Percentiles rank a stretch among this genome's conserved stretches.
Evolutionary conservation across 179 eudicot genomes (phyloP).

Genomic region (Carnegiea gigantea): DNA sequence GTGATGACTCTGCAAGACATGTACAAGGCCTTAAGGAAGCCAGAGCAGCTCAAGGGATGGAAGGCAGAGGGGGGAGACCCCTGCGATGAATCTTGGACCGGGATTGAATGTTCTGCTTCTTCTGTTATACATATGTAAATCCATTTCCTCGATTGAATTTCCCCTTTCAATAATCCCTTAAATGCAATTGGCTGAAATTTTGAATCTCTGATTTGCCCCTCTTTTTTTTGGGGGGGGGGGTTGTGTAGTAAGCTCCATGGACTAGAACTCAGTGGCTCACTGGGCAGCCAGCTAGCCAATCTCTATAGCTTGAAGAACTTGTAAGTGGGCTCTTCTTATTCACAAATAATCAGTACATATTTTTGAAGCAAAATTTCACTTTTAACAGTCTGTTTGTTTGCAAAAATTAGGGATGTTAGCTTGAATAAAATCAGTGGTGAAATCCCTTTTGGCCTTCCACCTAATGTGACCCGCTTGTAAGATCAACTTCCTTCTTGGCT

Average conservation of each 20-base stretch:
- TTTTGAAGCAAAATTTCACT: background rate
- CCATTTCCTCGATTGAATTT: background rate
- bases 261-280: constrained; percentile 57
- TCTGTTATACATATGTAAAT: constrained; percentile 68
- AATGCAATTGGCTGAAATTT: background rate
- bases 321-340: constrained; percentile 41
- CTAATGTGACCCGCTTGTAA: constrained; percentile 75
- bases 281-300: constrained; percentile 56
- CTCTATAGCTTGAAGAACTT: constrained; percentile 60
- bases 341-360: background rate
- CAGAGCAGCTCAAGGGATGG: constrained; percentile 75
- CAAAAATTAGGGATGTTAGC: constrained; percentile 61
- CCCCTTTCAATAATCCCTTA: no score
- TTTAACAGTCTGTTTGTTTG: constrained; percentile 9
- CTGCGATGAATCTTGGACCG: constrained; percentile 78
- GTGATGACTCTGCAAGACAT: constrained; percentile 68
- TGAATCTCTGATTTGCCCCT: background rate
- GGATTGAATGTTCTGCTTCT: constrained; percentile 66
- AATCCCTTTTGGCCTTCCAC: constrained; percentile 73
- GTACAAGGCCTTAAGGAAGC: constrained; percentile 55
- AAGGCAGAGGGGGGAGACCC: constrained; percentile 66
- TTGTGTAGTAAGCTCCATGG: constrained; percentile 62
- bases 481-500: constrained; percentile 17
- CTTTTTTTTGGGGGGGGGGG: background rate
- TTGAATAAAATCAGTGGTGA: constrained; percentile 62